These are phyloP conservation scores for Fraxinus xanthoxyloides DNA, from an alignment of 305 asterid genomes.

Conservation along the genomic window DNA sequence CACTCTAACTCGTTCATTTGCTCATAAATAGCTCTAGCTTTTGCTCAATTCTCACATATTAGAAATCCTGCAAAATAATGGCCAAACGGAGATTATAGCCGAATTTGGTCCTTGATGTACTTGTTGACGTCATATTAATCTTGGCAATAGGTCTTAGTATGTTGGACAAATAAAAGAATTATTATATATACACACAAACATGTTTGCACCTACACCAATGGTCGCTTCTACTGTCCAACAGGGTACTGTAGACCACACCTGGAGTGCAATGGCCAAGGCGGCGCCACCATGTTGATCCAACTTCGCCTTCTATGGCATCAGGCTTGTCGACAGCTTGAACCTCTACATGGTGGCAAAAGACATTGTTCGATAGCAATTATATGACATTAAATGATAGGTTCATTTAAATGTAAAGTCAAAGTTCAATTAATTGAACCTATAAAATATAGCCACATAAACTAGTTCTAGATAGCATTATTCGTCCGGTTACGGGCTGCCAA, in stretches of 20 bases:
- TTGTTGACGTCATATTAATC: neutral
- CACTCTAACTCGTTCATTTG: neutral
- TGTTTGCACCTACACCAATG: neutral
- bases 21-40: neutral
- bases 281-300: neutral
- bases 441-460: too few relatives aligned
- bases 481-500: neutral
- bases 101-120: neutral
- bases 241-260: neutral
- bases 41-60: neutral
- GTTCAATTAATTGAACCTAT: too few relatives aligned
- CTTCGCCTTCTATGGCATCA: neutral
- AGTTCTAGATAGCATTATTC: too few relatives aligned
- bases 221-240: neutral
- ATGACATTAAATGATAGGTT: too few relatives aligned
- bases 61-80: neutral
- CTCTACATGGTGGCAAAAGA: neutral
- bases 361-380: too few relatives aligned
- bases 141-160: neutral
- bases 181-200: neutral
- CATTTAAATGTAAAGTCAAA: too few relatives aligned
- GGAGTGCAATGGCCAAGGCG: neutral
- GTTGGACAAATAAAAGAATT: neutral
- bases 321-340: neutral
- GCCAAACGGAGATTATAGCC: neutral